Evolutionary conservation across 106 monocot species (phyloP).

Genomic region (Acorus calamus): DNA sequence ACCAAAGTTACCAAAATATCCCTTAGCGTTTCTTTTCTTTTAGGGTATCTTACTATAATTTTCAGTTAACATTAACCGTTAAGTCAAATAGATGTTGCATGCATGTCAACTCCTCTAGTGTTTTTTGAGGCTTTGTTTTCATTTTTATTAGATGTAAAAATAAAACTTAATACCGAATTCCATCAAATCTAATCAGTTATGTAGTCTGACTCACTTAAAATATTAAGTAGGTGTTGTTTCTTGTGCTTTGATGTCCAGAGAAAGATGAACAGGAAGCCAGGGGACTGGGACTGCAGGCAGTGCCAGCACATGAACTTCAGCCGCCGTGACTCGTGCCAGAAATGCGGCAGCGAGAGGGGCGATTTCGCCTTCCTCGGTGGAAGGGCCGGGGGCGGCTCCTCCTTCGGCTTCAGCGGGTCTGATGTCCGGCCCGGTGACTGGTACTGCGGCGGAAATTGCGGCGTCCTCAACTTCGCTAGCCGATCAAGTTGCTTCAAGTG

Average conservation of each 20-base stretch:
- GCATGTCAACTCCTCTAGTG: too few species aligned
- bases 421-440: slow-evolving; percentile 32
- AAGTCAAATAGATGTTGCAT: too few species aligned
- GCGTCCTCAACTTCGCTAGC: slow-evolving; percentile 36
- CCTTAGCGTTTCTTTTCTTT: not conserved
- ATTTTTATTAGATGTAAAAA: too few species aligned
- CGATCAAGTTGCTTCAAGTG: slow-evolving; percentile 37
- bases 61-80: too few species aligned
- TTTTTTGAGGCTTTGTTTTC: too few species aligned
- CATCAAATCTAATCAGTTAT: too few species aligned
- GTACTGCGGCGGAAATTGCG: slow-evolving; percentile 23
- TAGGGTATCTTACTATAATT: not conserved
- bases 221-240: too few species aligned
- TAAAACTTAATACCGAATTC: too few species aligned
- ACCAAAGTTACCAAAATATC: too few species aligned
- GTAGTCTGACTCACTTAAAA: too few species aligned
- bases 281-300: slow-evolving; percentile 36
- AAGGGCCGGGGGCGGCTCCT: not conserved
- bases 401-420: not conserved
- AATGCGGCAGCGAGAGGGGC: slow-evolving; percentile 17
- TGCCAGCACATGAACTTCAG: slow-evolving; percentile 42
- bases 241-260: too few species aligned
- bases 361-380: slow-evolving; percentile 3
- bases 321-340: slow-evolving; percentile 25
- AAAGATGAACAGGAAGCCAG: slow-evolving; percentile 32